A percentile compares a stretch with the other conserved stretches of the same genome.
phyloP scores from a whole-genome alignment of 306 rosid genomes.

The peach (Prunus persica) region DNA sequence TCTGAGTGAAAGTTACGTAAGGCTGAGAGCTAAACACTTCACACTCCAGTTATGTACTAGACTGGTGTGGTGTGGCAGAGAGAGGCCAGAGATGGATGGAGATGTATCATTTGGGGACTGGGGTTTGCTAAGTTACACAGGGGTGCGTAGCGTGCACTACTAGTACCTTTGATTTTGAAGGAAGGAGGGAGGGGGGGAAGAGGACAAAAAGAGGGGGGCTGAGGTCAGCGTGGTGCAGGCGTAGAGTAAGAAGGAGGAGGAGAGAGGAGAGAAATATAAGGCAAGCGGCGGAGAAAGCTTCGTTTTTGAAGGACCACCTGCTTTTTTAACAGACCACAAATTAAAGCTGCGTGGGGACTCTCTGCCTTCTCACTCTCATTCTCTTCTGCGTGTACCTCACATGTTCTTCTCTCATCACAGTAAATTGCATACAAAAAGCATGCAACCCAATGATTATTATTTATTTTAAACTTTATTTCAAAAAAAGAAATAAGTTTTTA shows the following conservation, averaged over 20 bases:
- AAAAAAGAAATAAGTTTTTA: neutral
- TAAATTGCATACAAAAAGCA: neutral
- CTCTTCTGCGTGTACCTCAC: constrained; percentile 21
- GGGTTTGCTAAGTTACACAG: constrained; percentile 17
- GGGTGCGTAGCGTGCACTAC: constrained; percentile 29
- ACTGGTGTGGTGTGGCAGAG: neutral
- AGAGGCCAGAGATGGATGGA: neutral
- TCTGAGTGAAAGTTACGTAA: constrained; percentile 33
- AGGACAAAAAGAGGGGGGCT: neutral
- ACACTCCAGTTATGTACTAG: neutral
- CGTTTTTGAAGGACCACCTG: constrained; percentile 52
- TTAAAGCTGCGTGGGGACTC: constrained; percentile 12
- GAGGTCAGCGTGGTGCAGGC: constrained; percentile 38
- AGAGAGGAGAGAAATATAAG: constrained; percentile 21
- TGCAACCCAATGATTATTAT: neutral
- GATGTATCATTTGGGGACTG: neutral
- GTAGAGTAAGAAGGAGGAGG: constrained; percentile 19
- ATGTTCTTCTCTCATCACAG: neutral
- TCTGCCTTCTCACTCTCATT: constrained; percentile 21
- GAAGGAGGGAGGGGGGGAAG: neutral
- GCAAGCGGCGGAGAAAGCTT: constrained; percentile 67
- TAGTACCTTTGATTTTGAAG: too few species aligned
- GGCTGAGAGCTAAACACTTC: neutral
- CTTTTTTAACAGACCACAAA: constrained; percentile 30
- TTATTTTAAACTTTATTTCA: neutral